Conservation (phyloP, 164 flowering plant species). For the Berberis thunbergii region DNA sequence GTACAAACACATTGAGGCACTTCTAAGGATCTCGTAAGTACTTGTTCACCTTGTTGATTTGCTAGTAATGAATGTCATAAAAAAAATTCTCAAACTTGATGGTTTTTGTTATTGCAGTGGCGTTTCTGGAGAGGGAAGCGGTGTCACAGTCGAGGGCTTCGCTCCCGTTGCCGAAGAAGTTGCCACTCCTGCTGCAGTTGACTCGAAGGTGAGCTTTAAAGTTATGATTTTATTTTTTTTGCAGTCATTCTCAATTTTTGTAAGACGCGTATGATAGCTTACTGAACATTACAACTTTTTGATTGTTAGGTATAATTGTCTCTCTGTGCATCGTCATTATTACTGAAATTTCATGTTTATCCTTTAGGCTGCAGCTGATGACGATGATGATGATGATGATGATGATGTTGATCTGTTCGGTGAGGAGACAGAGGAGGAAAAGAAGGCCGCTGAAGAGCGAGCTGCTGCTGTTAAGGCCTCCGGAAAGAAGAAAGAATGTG, state of each 20-base stretch:
- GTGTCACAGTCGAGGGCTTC: slow-evolving; percentile 60
- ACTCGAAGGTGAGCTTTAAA: slow-evolving; percentile 39
- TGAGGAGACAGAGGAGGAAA: slow-evolving; percentile 97
- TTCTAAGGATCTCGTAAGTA: slow-evolving; percentile 77
- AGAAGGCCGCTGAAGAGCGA: slow-evolving; percentile 88
- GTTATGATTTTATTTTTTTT: background rate
- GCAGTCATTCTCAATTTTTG: too few relatives aligned
- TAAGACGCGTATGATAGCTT: too few relatives aligned
- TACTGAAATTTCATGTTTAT: background rate
- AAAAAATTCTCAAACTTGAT: background rate
- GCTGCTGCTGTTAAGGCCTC: slow-evolving; percentile 82
- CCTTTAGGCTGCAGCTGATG: slow-evolving; percentile 53
- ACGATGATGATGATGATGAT: slow-evolving; percentile 48
- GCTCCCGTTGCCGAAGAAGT: slow-evolving; percentile 45
- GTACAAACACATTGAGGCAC: slow-evolving; percentile 79
- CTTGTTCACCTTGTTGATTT: background rate
- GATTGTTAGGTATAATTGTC: too few relatives aligned
- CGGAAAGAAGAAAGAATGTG: slow-evolving; percentile 84
- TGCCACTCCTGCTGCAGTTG: slow-evolving; percentile 64
- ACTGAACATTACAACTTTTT: too few relatives aligned
- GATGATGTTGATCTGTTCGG: slow-evolving; percentile 92
- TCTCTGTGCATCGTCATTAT: too few relatives aligned
- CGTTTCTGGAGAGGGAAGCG: slow-evolving; percentile 75
- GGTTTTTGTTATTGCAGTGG: slow-evolving; percentile 36
- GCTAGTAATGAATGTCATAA: background rate